Evolutionary conservation across 768 basidiomycete species (phyloP), one percentile per base, ranked within the genome.

Genomic region (Hortiboletus campestris): DNA sequence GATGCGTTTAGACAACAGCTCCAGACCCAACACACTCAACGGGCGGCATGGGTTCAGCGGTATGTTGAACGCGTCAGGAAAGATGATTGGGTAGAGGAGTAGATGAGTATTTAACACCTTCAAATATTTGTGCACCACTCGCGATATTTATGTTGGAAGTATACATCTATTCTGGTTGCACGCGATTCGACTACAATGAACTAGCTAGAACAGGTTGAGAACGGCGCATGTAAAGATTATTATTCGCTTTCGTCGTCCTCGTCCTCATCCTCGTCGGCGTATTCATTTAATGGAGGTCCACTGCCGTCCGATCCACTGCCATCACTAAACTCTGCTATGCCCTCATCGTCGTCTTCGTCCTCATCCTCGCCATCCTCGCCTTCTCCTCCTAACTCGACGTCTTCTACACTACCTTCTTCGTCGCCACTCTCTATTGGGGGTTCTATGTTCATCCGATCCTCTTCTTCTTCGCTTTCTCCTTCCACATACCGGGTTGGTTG

Each of bases 371-470:
- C 76, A 19, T 78, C 81, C 19, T 79, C 83, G 38, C 84, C 84
- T 43, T 81, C 80, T 2, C 81, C 84, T 55, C 87, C 88, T 14
- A 89, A 73, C 63, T 89, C 89, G 19, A 91, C 79, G 64, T 91
- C 88, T 64, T 90, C 91, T 42, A 92, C 74, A 63, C 90, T 90
- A 12, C 85, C 89, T 34, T 78, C 83, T 35, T 89, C 88, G 54
- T 83, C 84, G 8, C 74, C 84, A 38, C 80, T 83, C 62, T 86
- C 84, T 41, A 78, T 75, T 63, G 79, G 84, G 32, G 86, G 80
- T 47, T 85, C 84, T 43, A 79, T 75, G 40, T 84, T 83, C 55
- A 76, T 80, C 29, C 78, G 81, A 25, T 80, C 81, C 40, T 81
- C 83, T 50, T 86, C 84, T 47, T 83, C 84, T 32, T 84, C 87